Percentiles rank a stretch among this genome's conserved stretches.
phyloP scores from a whole-genome alignment of 352 stramenopile genomes.

The Achlya hypogyna region DNA sequence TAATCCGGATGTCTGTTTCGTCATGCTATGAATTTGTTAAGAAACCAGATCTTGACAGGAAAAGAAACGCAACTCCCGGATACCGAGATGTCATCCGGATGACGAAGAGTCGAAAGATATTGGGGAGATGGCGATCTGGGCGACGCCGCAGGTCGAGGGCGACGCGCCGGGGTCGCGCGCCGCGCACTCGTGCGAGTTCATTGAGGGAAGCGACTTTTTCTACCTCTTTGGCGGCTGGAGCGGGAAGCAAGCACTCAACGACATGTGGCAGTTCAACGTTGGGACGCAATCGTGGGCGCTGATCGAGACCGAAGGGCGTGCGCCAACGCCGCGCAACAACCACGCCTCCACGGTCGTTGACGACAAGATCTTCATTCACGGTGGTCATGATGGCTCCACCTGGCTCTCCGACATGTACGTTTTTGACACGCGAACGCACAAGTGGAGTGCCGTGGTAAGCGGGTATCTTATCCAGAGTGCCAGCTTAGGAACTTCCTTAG shows the following conservation, averaged over 20 bases:
- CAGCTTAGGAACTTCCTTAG: background rate
- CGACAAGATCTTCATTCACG: conserved; percentile 36
- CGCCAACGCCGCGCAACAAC: conserved; percentile 60
- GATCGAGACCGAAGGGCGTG: conserved; percentile 45
- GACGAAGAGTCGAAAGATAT: background rate
- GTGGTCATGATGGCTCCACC: conserved; percentile 20
- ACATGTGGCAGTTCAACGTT: conserved; percentile 64
- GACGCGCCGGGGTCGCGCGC: conserved; percentile 9
- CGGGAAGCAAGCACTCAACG: conserved; percentile 58
- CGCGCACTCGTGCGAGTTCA: conserved; percentile 21
- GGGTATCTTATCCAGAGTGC: background rate
- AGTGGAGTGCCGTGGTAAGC: conserved; percentile 15
- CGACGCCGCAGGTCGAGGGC: conserved; percentile 7
- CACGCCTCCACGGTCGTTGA: conserved; percentile 25
- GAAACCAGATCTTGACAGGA: background rate
- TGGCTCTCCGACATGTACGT: conserved; percentile 22
- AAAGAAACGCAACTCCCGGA: too few relatives aligned
- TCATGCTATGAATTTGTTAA: conserved; percentile 1
- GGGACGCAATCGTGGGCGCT: conserved; percentile 58
- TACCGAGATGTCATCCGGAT: too few relatives aligned
- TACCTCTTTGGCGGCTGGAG: conserved; percentile 82
- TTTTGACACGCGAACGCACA: conserved; percentile 19
- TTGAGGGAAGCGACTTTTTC: conserved; percentile 7
- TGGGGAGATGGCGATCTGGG: conserved; percentile 10
- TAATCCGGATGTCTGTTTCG: background rate